Conservation (phyloP, 257 asterid genomes). For the Cinchona pubescens region DNA sequence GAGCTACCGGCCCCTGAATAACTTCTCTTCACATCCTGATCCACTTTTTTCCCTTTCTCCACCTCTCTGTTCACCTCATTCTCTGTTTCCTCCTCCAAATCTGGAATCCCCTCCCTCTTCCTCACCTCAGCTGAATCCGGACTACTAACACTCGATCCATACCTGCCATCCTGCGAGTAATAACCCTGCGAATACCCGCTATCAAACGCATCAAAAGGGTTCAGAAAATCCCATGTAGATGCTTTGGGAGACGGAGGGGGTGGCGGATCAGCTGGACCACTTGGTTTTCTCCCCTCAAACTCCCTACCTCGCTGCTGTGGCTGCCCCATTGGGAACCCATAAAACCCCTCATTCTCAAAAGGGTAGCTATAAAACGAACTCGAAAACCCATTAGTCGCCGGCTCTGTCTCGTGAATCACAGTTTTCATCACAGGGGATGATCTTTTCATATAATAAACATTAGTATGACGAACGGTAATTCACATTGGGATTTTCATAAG, state of each 20-base stretch:
- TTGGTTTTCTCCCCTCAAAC: slow-evolving; percentile 35
- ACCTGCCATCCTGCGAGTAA: slow-evolving; percentile 33
- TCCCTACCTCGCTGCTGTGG: slow-evolving; percentile 20
- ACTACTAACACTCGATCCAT: slow-evolving; percentile 60
- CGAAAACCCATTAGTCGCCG: slow-evolving; percentile 51
- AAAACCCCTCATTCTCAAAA: slow-evolving; percentile 42
- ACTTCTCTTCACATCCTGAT: slow-evolving; percentile 30
- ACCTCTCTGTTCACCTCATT: slow-evolving; percentile 49
- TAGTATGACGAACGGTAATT: slow-evolving; percentile 21
- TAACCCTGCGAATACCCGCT: slow-evolving; percentile 36
- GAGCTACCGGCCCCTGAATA: slow-evolving; percentile 33
- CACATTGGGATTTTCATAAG: slow-evolving; percentile 16
- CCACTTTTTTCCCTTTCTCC: slow-evolving; percentile 34
- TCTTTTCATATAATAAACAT: slow-evolving; percentile 74
- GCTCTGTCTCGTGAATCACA: slow-evolving; percentile 64
- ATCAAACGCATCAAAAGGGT: slow-evolving; percentile 63
- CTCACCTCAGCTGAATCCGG: slow-evolving; percentile 93
- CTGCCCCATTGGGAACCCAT: slow-evolving; percentile 35
- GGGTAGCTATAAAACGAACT: slow-evolving; percentile 52
- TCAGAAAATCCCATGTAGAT: slow-evolving; percentile 75
- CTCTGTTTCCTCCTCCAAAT: slow-evolving; percentile 95
- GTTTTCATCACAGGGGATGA: slow-evolving; percentile 61
- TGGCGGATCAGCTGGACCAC: slow-evolving; percentile 54
- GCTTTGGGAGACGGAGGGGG: slow-evolving; percentile 88
- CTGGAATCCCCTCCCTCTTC: slow-evolving; percentile 96